phyloP scores from a whole-genome alignment of 106 monocot genomes.

The Dendrobium nobile region DNA sequence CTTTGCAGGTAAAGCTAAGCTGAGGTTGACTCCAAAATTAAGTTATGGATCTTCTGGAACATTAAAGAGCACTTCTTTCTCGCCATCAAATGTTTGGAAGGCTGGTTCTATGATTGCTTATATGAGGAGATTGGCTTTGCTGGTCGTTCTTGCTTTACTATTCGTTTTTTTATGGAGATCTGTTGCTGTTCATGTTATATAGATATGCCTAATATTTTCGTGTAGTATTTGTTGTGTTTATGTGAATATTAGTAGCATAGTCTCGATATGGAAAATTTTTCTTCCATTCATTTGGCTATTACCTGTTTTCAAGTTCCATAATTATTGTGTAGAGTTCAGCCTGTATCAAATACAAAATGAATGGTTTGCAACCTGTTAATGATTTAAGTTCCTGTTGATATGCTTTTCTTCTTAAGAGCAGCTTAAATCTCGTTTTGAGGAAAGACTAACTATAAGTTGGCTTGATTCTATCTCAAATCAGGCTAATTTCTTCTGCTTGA shows the following conservation, averaged over 20 bases:
- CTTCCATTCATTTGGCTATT: not conserved
- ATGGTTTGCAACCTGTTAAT: too few species aligned
- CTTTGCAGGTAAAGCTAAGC: not conserved
- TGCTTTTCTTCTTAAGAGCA: too few species aligned
- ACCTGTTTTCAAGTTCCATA: not conserved
- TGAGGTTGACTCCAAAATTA: not conserved
- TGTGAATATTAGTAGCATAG: not conserved
- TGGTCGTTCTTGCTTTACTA: not conserved
- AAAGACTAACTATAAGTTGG: too few species aligned
- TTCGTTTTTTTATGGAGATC: not conserved
- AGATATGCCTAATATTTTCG: not conserved
- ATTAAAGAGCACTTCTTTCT: not conserved
- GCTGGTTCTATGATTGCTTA: not conserved
- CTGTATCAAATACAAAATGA: too few species aligned
- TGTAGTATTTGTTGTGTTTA: not conserved
- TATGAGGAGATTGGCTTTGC: conserved; percentile 1
- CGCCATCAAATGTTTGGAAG: not conserved
- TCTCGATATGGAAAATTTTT: not conserved
- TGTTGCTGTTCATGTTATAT: conserved; percentile 1
- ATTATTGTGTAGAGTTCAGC: not conserved
- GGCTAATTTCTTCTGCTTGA: too few species aligned
- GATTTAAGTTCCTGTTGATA: too few species aligned
- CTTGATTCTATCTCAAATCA: too few species aligned
- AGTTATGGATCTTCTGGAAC: not conserved
- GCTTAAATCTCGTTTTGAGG: too few species aligned